A percentile compares a stretch with the other conserved stretches of the same genome.
Evolutionary conservation across 2,329 filamentous ascomycete species (phyloP).

Genomic region (Botrytis porri): DNA sequence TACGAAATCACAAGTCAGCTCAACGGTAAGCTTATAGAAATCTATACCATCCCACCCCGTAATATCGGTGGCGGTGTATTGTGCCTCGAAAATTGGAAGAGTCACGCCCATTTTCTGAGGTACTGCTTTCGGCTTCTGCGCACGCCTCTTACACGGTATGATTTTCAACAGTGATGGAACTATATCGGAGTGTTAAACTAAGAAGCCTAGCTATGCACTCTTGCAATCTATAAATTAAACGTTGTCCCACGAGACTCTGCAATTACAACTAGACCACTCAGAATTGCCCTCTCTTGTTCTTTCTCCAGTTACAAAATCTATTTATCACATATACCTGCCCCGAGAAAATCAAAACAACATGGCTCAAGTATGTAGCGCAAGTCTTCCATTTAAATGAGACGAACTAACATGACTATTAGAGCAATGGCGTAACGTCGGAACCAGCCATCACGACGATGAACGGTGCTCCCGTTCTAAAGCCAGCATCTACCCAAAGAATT

Average conservation of each 20-base stretch:
- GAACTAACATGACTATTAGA: background rate
- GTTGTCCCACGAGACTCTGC: background rate
- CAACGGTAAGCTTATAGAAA: background rate
- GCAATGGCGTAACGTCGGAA: background rate
- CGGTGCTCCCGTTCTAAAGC: background rate
- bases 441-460: conserved; percentile 6
- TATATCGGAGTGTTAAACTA: background rate
- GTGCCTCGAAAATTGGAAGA: background rate
- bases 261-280: background rate
- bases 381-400: too few species aligned
- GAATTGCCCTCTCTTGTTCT: rapidly evolving
- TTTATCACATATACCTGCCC: background rate
- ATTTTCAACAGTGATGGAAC: background rate
- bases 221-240: background rate
- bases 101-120: background rate
- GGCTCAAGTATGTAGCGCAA: background rate
- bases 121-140: background rate
- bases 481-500: conserved; percentile 12
- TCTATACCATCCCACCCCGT: background rate
- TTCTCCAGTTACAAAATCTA: background rate
- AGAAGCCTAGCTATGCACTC: background rate
- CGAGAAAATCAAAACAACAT: background rate
- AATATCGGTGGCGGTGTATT: background rate
- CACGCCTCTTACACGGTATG: background rate
- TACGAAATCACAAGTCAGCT: conserved; percentile 2